Evolutionary conservation across 352 stramenopile genomes (phyloP).

Genomic region (Phytopythium aichiense): DNA sequence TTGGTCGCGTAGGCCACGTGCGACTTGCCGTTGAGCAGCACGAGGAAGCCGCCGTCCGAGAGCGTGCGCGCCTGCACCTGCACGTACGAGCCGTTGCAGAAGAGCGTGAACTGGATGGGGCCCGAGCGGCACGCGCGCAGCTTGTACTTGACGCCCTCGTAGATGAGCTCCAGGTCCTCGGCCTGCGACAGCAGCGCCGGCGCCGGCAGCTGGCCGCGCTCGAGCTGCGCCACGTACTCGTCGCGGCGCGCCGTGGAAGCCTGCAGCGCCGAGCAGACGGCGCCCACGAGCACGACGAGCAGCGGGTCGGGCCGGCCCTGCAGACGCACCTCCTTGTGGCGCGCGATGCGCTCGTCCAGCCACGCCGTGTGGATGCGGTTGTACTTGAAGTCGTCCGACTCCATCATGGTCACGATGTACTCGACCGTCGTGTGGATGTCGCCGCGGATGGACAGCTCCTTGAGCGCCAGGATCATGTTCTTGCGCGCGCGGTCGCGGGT

Average conservation of each 20-base stretch:
- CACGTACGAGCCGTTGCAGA: slow-evolving; percentile 84
- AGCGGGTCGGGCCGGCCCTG: slow-evolving; percentile 81
- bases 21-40: slow-evolving; percentile 95
- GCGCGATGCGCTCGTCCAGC: slow-evolving; percentile 96
- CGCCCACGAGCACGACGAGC: slow-evolving; percentile 87
- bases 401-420: slow-evolving; percentile 99
- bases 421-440: slow-evolving; percentile 99
- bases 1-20: slow-evolving; percentile 97
- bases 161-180: slow-evolving; percentile 96
- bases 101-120: slow-evolving; percentile 90
- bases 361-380: slow-evolving; percentile 99
- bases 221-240: slow-evolving; percentile 81
- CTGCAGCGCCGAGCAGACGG: slow-evolving; percentile 82
- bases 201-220: slow-evolving; percentile 91
- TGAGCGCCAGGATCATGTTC: slow-evolving; percentile 98
- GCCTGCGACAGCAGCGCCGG: slow-evolving; percentile 80
- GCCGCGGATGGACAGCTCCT: slow-evolving; percentile 99
- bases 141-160: slow-evolving; percentile 99
- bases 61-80: slow-evolving; percentile 95
- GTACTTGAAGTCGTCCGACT: slow-evolving; percentile 97
- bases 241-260: slow-evolving; percentile 63
- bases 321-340: slow-evolving; percentile 88
- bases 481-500: slow-evolving; percentile 96
- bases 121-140: slow-evolving; percentile 90
- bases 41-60: slow-evolving; percentile 97